A percentile compares a stretch with the other conserved stretches of the same genome.
These are phyloP conservation scores for Suillus tomentosus DNA, from an alignment of 768 basidiomycete genomes.

Conservation along the genomic window DNA sequence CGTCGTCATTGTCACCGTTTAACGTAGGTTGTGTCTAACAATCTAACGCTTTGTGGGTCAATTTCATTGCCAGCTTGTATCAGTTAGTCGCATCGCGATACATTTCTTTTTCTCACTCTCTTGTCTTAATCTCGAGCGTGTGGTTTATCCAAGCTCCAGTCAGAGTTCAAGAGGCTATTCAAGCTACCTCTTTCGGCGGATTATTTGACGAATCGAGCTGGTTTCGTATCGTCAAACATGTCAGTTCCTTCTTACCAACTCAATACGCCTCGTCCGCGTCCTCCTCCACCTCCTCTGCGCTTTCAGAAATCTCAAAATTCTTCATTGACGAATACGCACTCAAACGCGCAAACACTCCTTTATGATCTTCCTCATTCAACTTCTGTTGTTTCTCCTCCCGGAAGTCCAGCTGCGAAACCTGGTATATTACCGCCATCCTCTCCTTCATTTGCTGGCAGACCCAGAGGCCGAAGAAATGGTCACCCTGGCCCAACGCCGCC, in stretches of 20 bases:
- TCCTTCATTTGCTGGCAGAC: slow-evolving; percentile 53
- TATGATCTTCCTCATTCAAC: slow-evolving; percentile 71
- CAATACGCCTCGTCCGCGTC: slow-evolving; percentile 61
- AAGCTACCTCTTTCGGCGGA: slow-evolving; percentile 13
- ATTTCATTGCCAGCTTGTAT: background rate
- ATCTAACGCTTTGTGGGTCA: background rate
- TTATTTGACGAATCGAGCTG: slow-evolving; percentile 30
- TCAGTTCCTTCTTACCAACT: slow-evolving; percentile 64
- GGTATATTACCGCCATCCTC: slow-evolving; percentile 56
- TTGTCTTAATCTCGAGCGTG: slow-evolving; percentile 1
- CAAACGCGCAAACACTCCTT: slow-evolving; percentile 64
- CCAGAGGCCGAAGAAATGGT: slow-evolving; percentile 50
- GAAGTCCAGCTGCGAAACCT: slow-evolving; percentile 48
- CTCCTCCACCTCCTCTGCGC: slow-evolving; percentile 59
- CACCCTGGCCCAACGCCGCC: slow-evolving; percentile 55
- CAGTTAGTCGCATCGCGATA: slow-evolving; percentile 9
- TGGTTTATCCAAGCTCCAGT: slow-evolving; percentile 21
- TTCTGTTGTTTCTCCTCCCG: slow-evolving; percentile 55
- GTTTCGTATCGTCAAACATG: slow-evolving; percentile 44
- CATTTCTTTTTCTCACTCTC: background rate
- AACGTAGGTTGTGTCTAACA: slow-evolving; percentile 7
- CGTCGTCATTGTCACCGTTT: slow-evolving; percentile 14
- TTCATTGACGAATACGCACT: slow-evolving; percentile 43
- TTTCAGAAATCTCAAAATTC: slow-evolving; percentile 49
- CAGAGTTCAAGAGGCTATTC: slow-evolving; percentile 7